Percentiles rank a stretch among this genome's conserved stretches.
These are phyloP conservation scores for Cladophialophora exuberans DNA, from an alignment of 2,329 filamentous ascomycete genomes.

Conservation along the genomic window DNA sequence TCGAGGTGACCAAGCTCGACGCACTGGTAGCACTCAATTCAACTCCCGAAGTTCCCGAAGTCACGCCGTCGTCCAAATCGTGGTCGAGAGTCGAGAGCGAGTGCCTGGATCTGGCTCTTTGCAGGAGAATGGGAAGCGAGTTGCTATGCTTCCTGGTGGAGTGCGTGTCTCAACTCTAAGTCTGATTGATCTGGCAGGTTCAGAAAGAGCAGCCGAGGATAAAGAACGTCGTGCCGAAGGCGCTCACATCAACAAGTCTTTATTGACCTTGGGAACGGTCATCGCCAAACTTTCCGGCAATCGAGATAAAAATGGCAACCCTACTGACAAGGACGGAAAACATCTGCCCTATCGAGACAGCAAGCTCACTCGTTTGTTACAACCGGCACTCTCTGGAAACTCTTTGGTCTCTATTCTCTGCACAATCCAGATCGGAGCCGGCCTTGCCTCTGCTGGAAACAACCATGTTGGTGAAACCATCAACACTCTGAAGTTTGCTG, in stretches of 20 bases:
- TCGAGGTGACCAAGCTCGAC: slow-evolving; percentile 84
- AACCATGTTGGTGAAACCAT: slow-evolving; percentile 85
- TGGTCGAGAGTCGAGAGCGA: slow-evolving; percentile 93
- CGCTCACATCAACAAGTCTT: slow-evolving; percentile 97
- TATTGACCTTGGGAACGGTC: slow-evolving; percentile 92
- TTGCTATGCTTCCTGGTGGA: slow-evolving; percentile 76
- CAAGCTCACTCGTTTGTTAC: slow-evolving; percentile 90
- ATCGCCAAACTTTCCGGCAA: slow-evolving; percentile 89
- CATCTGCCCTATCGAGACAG: slow-evolving; percentile 97
- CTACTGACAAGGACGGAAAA: slow-evolving; percentile 79
- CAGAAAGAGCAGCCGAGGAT: slow-evolving; percentile 90
- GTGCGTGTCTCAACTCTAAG: slow-evolving; percentile 94
- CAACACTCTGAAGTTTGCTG: slow-evolving; percentile 96
- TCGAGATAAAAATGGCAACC: slow-evolving; percentile 78
- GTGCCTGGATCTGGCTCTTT: slow-evolving; percentile 58
- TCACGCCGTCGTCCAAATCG: slow-evolving; percentile 97
- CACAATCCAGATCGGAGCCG: slow-evolving; percentile 86
- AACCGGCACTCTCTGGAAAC: slow-evolving; percentile 88
- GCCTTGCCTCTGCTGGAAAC: slow-evolving; percentile 71
- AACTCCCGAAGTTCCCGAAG: slow-evolving; percentile 95
- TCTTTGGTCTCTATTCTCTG: slow-evolving; percentile 97
- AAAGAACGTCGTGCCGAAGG: slow-evolving; percentile 94
- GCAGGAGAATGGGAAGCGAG: slow-evolving; percentile 64
- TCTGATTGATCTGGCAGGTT: slow-evolving; percentile 93
- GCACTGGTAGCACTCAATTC: slow-evolving; percentile 94